Base-by-base conservation (phyloP, 2,329 filamentous ascomycete genomes). In the Colletotrichum gigasporum region DNA sequence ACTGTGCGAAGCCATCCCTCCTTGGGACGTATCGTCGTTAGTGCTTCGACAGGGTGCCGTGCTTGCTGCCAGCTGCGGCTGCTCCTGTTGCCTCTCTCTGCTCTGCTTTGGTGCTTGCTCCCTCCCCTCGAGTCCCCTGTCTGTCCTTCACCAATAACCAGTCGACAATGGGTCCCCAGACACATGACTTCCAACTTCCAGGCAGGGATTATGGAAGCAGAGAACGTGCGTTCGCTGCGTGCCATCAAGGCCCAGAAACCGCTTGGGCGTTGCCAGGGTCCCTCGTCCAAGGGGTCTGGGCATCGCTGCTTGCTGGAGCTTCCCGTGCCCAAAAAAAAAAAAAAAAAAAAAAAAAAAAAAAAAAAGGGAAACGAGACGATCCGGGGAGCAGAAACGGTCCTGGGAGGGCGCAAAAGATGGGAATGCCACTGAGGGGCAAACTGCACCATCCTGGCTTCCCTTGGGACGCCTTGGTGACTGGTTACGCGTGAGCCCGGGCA, bases 181-280 rank as follows among this genome's bases (percentile, higher is more conserved):
- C 55, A 64, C 55, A 53, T 64, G 61, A 61, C 41, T 48, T 47
- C 30, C 30, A 14, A 42, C 14, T 39, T 48, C 39, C 3, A 51
- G 11, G 20, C 61, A 60, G 54, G 60, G 47, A 53, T 64, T 28
- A 32, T 64, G 55, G 61, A 64, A 53, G 61, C 60, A 60, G 41
- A 52, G 41, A 64, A 60, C 55, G 18, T 53, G 48, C 39, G 34
- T 42, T 62, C 20, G 20, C 44, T 50, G 52, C 52, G 41, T 52
- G 47, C 60, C 60, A 53, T 52, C 55, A 44, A 37, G 44, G 26
- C 44, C 44, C 28, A 51, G 37, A 63, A 34, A 42, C 32, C 28
- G 44, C 58, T 26, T 24, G 42, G 34, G 39, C 42, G 11, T 16
- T n/a, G 28, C 59, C 44, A 12, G 53, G 59, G 53, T n/a, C n/a